Evolutionary conservation across 169 alveolate species (phyloP).

Genomic region (Plasmodium cynomolgi): DNA sequence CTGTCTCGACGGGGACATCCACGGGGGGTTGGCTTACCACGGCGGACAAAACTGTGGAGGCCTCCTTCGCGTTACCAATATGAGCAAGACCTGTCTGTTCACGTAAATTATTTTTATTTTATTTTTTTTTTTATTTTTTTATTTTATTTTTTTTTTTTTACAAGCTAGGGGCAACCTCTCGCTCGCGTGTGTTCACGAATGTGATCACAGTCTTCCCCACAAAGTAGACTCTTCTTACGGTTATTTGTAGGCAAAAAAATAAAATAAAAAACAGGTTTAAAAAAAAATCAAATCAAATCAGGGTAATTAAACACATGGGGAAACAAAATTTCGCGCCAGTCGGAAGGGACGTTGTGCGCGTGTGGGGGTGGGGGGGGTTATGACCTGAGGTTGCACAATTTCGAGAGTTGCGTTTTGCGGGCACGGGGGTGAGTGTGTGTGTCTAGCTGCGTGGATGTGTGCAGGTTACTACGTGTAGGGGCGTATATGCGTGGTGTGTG

Average conservation of each 20-base stretch:
- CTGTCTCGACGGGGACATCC: neutral
- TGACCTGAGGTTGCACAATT: neutral
- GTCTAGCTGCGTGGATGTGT: neutral
- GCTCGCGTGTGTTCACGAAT: neutral
- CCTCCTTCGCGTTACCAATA: neutral
- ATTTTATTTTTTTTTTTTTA: neutral
- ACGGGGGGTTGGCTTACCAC: neutral
- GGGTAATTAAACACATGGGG: neutral
- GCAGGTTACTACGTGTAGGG: neutral
- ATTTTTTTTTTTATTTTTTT: neutral
- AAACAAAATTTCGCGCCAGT: constrained; percentile 6
- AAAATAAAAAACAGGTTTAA: neutral
- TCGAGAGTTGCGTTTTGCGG: neutral
- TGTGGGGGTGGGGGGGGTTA: neutral
- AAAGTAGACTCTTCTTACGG: neutral
- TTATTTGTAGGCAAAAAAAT: neutral
- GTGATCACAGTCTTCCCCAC: neutral
- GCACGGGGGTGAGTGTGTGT: neutral
- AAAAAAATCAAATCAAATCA: neutral
- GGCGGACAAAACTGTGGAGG: neutral
- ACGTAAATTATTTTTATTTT: too few species aligned
- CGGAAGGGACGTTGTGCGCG: neutral
- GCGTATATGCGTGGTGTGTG: neutral
- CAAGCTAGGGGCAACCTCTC: neutral
- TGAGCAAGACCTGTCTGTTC: neutral